Base-by-base conservation (phyloP, 108 stramenopile species). In the Licmophora abbreviata region DNA sequence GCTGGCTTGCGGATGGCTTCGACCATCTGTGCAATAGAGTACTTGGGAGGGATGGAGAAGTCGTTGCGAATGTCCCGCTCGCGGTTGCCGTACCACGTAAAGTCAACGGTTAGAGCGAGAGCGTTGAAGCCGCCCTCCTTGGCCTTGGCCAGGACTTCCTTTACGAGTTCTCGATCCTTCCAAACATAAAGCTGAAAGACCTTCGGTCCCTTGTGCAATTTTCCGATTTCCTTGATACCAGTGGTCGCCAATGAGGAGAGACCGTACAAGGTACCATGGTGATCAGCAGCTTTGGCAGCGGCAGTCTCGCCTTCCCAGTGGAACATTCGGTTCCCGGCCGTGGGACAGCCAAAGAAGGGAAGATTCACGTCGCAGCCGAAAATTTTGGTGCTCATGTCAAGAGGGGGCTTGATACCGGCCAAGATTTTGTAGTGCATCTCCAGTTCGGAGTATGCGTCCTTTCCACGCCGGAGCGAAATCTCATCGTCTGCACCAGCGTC, bases 101-200 rank as follows among this genome's bases (percentile, higher is more conserved):
- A 94, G 63, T 98, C 97, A 2, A 98, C 97, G 12, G 97, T 98
- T 22, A 97, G 53, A 8, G 94, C 97, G 44, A 95, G 64, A 11
- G 95, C 93, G 53, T 88, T 79, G 71, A 95, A 97, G 22, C 95
- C 95, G 24, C 93, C 89, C 37, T 92, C 88, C 63, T 94, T 91
- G 3, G 97, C 97, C 56, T 82, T 91, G 25, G 88, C 73, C 24
- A 96, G 62, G 25, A 96, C 90, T 48, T 96, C 89, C 58, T 81
- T 86, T 18, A 94, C 93, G 26, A 98, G 61, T 65, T 84, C 93
- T 40, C 97, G 74, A 64, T 98, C 97, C 56, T 93, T 93, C 92
- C 94, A 96, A 4, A 98, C 95, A 74, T 98, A 98, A 21, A 98
- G 80, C 63, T 98, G 97, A 55, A 98, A 93, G 8, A 93, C 88